These are phyloP conservation scores for Hypericum perforatum DNA, from an alignment of 345 rosid species.

Conservation along the genomic window DNA sequence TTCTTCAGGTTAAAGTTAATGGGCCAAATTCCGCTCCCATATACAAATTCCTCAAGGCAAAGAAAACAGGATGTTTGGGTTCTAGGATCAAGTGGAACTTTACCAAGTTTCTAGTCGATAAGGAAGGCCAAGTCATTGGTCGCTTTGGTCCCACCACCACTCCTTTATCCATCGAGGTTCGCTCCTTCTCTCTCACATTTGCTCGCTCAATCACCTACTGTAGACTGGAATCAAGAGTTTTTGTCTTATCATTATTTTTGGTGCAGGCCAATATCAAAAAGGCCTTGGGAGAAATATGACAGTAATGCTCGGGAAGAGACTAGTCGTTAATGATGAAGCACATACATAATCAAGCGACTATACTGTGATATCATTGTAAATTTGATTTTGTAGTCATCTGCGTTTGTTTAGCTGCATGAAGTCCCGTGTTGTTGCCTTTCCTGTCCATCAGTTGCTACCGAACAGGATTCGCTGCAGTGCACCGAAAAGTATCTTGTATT, in stretches of 20 bases:
- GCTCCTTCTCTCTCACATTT: constrained; percentile 7
- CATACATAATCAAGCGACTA: no score
- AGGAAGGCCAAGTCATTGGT: constrained; percentile 51
- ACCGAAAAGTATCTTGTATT: no score
- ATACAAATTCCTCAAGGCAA: constrained; percentile 71
- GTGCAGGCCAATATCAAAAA: constrained; percentile 56
- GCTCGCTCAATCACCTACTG: not conserved
- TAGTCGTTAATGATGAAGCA: no score
- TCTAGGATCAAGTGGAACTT: constrained; percentile 86
- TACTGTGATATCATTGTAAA: no score
- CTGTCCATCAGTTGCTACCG: no score
- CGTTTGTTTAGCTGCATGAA: no score
- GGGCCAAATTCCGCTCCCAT: constrained; percentile 62
- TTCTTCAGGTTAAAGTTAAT: constrained; percentile 60
- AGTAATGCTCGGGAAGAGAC: no score
- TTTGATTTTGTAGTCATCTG: no score
- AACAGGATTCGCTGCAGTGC: no score
- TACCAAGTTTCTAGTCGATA: constrained; percentile 69
- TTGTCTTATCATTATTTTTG: not conserved
- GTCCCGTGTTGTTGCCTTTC: no score
- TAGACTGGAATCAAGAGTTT: no score
- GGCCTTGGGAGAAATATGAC: constrained; percentile 38
- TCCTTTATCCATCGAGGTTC: constrained; percentile 72
- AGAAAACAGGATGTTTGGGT: constrained; percentile 41
- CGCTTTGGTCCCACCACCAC: constrained; percentile 56